Conservation (phyloP, 2,329 filamentous ascomycete genomes). For the Daldinia sp. region DNA sequence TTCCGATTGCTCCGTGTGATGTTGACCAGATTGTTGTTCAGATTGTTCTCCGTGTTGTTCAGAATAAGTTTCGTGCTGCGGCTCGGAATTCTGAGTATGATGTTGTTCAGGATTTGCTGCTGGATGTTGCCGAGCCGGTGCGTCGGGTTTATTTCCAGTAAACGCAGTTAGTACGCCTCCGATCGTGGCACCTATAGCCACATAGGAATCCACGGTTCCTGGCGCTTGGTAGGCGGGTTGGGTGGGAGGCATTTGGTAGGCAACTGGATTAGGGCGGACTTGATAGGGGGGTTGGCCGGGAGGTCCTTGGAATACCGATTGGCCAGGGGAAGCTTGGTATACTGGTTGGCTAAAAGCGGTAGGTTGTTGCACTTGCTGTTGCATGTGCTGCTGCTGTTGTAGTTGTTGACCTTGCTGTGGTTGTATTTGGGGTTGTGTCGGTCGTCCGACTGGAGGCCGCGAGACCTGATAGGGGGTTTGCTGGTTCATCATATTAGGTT, state of each 20-base stretch:
- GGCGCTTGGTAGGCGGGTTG: constrained; percentile 17
- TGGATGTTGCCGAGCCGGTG: constrained; percentile 7
- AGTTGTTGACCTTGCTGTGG: neutral
- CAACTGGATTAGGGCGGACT: constrained; percentile 7
- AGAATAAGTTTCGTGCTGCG: constrained; percentile 1
- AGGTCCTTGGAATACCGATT: constrained; percentile 6
- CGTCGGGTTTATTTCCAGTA: neutral
- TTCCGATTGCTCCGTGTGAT: constrained; percentile 5
- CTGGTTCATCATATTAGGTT: constrained; percentile 15
- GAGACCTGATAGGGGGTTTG: constrained; percentile 16
- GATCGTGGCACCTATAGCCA: constrained; percentile 22
- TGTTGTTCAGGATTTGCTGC: constrained; percentile 1
- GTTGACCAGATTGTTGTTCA: constrained; percentile 5
- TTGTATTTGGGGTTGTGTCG: constrained; percentile 23
- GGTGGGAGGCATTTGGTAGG: constrained; percentile 9
- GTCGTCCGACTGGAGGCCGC: constrained; percentile 26
- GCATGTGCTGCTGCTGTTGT: neutral
- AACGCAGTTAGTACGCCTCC: constrained; percentile 20
- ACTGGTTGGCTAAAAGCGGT: constrained; percentile 10
- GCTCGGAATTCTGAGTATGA: neutral
- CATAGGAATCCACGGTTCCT: constrained; percentile 20
- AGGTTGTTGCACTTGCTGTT: constrained; percentile 9
- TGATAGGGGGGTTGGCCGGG: constrained; percentile 21
- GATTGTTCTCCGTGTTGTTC: neutral
- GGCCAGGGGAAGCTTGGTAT: constrained; percentile 10